Evolutionary conservation across 768 basidiomycete species (phyloP), one percentile per base, ranked within the genome.

Genomic region (Clitopilus hobsonii): DNA sequence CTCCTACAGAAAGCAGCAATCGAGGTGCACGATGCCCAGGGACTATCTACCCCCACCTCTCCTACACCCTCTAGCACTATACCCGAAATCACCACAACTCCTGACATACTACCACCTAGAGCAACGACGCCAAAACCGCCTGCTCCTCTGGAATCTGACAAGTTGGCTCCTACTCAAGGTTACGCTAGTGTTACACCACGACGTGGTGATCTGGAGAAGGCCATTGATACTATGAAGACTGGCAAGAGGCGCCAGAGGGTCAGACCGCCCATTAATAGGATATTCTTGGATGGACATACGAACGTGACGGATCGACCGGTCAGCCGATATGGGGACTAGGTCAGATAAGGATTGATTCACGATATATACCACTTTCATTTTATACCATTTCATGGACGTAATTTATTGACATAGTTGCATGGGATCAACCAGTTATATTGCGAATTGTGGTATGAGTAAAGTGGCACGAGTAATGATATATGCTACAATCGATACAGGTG

Each of bases 141-240:
- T 65, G 25, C 70, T 68, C 61, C 67, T 20, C 60, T 68, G 6
- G 67, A 57, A 13, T 78, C 79, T 70, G 75, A 4, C 67, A 64
- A 29, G 59, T 71, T 24, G 79, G 76, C 38, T 72, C 70, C 50
- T 73, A 71, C 28, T 86, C 90, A 1, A 84, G 86, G 6, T 20
- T 45, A 45, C 22, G 11, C 41, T 20, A 20, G n/a, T 2, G 18
- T 45, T 11, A 45, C 41, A 4, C 41, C 41, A 11, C 41, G 41
- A 16, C 81, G 86, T 30, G 94, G 94, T 8, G 88, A 88, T 53
- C 70, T 96, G 27, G 93, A 98, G 60, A 82, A 89, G 62, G 89
- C 89, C 1, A 88, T 98, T 36, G 84, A 89, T 16, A 92, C 86
- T 57, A 81, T 94, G 74, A 81, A 82, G 41, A 81, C 80, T 49